Percentiles rank a stretch among this genome's conserved stretches.
Conservation (phyloP, 139 green algal species). For the Volvox reticuliferus region DNA sequence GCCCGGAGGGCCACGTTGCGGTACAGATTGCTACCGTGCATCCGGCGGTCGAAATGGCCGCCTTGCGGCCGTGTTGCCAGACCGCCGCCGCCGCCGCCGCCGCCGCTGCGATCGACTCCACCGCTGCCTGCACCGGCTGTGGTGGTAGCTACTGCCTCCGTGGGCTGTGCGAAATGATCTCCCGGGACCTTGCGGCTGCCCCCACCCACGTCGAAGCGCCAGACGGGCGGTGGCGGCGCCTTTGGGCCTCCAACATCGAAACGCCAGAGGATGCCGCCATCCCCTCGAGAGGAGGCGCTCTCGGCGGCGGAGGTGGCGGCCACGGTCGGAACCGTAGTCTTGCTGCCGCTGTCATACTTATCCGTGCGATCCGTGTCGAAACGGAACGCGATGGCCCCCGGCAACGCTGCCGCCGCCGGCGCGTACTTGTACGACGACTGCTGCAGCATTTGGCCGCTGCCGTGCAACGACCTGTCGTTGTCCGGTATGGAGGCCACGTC, state of each 20-base stretch:
- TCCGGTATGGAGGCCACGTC: not conserved
- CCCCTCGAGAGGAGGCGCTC: not conserved
- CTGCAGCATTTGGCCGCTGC: not conserved
- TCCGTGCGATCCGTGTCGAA: slow-evolving; percentile 5
- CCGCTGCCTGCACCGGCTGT: not conserved
- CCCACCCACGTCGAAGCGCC: slow-evolving; percentile 28
- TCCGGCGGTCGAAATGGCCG: slow-evolving; percentile 27
- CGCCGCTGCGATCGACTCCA: not conserved
- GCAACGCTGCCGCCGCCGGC: not conserved
- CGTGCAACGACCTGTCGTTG: slow-evolving; percentile 18
- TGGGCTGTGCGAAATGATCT: not conserved
- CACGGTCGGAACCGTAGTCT: not conserved
- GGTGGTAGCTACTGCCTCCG: not conserved
- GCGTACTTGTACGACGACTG: not conserved
- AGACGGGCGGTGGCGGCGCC: not conserved
- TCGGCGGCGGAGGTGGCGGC: not conserved
- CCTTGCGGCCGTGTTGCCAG: not conserved
- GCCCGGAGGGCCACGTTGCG: slow-evolving; percentile 27
- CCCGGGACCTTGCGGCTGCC: not conserved
- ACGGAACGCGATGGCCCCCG: not conserved
- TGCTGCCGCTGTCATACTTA: not conserved
- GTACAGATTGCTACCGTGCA: slow-evolving; percentile 40
- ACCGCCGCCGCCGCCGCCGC: not conserved
- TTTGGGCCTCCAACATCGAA: slow-evolving; percentile 15
- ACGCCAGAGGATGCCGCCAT: slow-evolving; percentile 19